These are phyloP conservation scores for Pseudocercospora fijiensis DNA, from an alignment of 2,329 filamentous ascomycete genomes.

Conservation along the genomic window DNA sequence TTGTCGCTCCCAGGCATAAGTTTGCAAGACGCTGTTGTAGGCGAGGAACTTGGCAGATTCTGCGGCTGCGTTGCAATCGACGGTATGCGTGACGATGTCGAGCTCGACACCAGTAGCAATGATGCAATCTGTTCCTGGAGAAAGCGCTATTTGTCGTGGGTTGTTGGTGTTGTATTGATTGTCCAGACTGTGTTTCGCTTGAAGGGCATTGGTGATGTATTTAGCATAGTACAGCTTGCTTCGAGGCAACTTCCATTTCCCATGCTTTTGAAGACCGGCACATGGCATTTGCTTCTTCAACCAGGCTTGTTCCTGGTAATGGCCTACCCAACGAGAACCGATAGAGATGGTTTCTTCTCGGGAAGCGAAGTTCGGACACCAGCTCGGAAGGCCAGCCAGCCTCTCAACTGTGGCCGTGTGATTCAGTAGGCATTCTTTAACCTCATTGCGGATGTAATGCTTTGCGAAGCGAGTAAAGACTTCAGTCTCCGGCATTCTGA, in stretches of 20 bases:
- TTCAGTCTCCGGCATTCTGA: not conserved
- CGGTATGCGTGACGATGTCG: not conserved
- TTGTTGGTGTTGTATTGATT: constrained; percentile 2
- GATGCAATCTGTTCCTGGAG: not conserved
- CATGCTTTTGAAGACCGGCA: constrained; percentile 5
- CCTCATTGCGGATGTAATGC: constrained; percentile 7
- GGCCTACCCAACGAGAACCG: constrained; percentile 1
- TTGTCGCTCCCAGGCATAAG: not conserved
- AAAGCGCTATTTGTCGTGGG: constrained; percentile 3
- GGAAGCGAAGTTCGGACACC: constrained; percentile 7
- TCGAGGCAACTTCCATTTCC: not conserved
- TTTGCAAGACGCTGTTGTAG: constrained; percentile 2
- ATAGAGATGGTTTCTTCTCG: constrained; percentile 2
- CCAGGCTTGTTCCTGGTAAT: constrained; percentile 4
- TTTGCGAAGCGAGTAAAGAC: constrained; percentile 2
- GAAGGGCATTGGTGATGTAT: not conserved
- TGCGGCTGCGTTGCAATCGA: not conserved
- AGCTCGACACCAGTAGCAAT: not conserved
- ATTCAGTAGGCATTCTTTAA: constrained; percentile 8
- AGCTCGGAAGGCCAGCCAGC: not conserved
- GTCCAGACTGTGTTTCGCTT: not conserved
- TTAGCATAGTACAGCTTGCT: constrained; percentile 1
- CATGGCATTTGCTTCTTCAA: constrained; percentile 6
- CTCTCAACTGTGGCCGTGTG: not conserved
- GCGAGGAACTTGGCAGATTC: constrained; percentile 1